phyloP scores from a whole-genome alignment of 768 basidiomycete species.

The Neoboletus subvelutipes region DNA sequence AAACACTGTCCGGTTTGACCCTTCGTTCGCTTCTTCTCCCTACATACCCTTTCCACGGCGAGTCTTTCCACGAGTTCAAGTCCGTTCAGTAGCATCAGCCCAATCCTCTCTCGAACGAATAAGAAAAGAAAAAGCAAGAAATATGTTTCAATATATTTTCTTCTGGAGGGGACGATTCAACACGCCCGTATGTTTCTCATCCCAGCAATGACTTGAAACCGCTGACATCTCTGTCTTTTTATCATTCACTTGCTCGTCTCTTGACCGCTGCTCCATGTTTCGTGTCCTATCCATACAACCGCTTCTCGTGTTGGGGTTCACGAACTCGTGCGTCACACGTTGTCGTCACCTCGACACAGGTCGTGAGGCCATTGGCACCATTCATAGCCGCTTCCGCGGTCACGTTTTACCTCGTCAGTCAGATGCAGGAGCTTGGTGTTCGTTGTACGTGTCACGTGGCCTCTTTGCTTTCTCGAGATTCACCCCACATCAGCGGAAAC shows the following conservation, averaged over 20 bases:
- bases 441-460: conserved; percentile 54
- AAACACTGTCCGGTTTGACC: conserved; percentile 25
- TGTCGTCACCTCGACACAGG: conserved; percentile 37
- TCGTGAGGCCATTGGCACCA: conserved; percentile 75
- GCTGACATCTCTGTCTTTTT: not conserved
- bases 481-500: conserved; percentile 47
- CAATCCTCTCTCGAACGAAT: conserved; percentile 3
- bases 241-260: not conserved
- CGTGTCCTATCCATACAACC: not conserved
- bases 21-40: not conserved
- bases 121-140: not conserved
- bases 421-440: conserved; percentile 67
- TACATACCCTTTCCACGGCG: no score
- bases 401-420: conserved; percentile 65
- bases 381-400: conserved; percentile 68
- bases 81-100: not conserved
- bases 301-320: not conserved
- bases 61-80: not conserved
- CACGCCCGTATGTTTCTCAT: conserved; percentile 24
- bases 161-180: conserved; percentile 31
- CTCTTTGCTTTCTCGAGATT: not conserved
- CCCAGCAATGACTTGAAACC: not conserved
- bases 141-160: conserved; percentile 25
- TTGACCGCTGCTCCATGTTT: not conserved
- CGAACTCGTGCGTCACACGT: not conserved